Evolutionary conservation across 1,284 basidiomycete genomes (phyloP).

Genomic region (Cryptococcus sp.): DNA sequence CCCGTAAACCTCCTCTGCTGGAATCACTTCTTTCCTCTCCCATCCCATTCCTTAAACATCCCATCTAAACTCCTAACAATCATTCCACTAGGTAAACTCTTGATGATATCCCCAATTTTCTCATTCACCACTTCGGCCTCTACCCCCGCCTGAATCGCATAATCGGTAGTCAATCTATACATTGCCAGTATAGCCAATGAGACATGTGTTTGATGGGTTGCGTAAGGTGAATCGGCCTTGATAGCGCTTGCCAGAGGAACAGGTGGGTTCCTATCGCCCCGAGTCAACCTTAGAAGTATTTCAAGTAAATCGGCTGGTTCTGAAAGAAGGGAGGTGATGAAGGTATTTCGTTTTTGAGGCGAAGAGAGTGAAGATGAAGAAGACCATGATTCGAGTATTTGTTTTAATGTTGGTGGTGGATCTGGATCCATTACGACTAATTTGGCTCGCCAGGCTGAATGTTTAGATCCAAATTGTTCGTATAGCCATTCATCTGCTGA

Average conservation of each 20-base stretch:
- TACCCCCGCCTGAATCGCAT: conserved; percentile 65
- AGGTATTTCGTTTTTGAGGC: conserved; percentile 71
- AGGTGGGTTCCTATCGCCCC: conserved; percentile 74
- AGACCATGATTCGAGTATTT: conserved; percentile 82
- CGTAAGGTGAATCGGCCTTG: conserved; percentile 68
- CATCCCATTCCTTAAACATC: conserved; percentile 80
- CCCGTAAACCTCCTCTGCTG: neutral
- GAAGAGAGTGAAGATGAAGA: conserved; percentile 70
- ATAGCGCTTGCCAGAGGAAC: conserved; percentile 61
- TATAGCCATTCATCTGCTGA: conserved; percentile 89
- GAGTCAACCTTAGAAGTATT: conserved; percentile 80
- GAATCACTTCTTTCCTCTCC: neutral
- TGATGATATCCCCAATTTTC: conserved; percentile 79
- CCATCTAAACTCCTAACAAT: conserved; percentile 85
- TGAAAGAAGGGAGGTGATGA: conserved; percentile 78
- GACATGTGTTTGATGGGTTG: conserved; percentile 84
- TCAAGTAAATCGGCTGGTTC: conserved; percentile 78
- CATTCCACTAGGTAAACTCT: conserved; percentile 74
- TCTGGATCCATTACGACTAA: conserved; percentile 90
- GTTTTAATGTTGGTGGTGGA: conserved; percentile 85
- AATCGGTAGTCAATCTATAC: conserved; percentile 76
- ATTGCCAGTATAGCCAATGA: conserved; percentile 85
- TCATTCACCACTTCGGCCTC: conserved; percentile 68
- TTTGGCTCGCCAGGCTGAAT: conserved; percentile 83
- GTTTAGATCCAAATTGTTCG: conserved; percentile 66